phyloP scores from a whole-genome alignment of 441 rosid genomes.

The Populus hybrid region DNA sequence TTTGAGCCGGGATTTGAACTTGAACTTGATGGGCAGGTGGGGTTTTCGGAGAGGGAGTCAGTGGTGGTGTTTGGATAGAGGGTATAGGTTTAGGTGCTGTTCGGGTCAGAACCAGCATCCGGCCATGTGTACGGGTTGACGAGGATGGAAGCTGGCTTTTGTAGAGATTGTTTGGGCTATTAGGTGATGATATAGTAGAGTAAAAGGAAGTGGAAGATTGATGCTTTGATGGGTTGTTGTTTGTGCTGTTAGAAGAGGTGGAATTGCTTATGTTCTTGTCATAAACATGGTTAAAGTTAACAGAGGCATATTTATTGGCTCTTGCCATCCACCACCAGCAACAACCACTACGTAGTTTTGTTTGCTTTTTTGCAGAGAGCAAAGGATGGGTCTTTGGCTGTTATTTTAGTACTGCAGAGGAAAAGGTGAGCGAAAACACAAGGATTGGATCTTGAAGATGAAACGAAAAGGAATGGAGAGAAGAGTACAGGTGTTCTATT shows the following conservation, averaged over 20 bases:
- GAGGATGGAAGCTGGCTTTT: conserved; percentile 23
- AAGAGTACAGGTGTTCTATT: not conserved
- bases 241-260: conserved; percentile 15
- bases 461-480: not conserved
- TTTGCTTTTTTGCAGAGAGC: not conserved
- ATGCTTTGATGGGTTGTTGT: conserved; percentile 10
- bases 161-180: conserved; percentile 13
- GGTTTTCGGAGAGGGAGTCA: conserved; percentile 16
- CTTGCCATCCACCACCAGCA: conserved; percentile 69
- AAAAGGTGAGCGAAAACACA: not conserved
- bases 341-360: not conserved
- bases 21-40: conserved; percentile 1
- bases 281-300: conserved; percentile 67
- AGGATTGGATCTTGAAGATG: conserved; percentile 4
- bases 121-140: conserved; percentile 55
- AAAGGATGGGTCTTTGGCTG: not conserved
- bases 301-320: conserved; percentile 63
- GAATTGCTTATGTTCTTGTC: conserved; percentile 39
- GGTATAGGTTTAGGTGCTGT: conserved; percentile 47
- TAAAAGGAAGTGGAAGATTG: conserved; percentile 29
- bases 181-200: conserved; percentile 13
- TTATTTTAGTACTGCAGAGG: not conserved
- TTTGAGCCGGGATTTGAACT: conserved; percentile 25
- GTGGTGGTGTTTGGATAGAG: conserved; percentile 9
- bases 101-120: conserved; percentile 81